phyloP scores from a whole-genome alignment of 2,329 filamentous ascomycete species.

The Cephalotrichum gorgonifer region DNA sequence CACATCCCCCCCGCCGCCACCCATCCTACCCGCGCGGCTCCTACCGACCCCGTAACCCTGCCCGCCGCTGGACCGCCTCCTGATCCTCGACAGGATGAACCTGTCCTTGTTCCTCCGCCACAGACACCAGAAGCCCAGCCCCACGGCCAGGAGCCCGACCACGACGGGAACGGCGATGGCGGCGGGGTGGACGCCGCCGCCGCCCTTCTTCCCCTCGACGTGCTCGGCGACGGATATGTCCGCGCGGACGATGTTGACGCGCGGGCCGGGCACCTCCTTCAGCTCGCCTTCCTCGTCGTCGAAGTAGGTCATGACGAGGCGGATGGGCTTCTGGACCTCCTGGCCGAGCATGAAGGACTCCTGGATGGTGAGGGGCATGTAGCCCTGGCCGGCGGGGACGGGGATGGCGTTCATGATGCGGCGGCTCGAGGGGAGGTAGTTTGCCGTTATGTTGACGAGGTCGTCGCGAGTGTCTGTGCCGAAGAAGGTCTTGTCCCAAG shows the following conservation, averaged over 20 bases:
- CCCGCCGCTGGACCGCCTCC: constrained; percentile 7
- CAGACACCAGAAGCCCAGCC: constrained; percentile 14
- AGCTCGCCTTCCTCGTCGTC: constrained; percentile 5
- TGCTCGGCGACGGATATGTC: neutral
- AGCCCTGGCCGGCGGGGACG: constrained; percentile 17
- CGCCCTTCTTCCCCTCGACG: neutral
- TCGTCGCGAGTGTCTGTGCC: constrained; percentile 8
- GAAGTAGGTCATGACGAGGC: constrained; percentile 9
- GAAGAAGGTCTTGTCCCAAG: constrained; percentile 19
- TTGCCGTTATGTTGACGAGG: constrained; percentile 11
- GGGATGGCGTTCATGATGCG: constrained; percentile 6
- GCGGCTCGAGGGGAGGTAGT: constrained; percentile 5
- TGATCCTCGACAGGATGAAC: constrained; percentile 9
- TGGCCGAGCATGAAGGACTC: constrained; percentile 3
- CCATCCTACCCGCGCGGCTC: constrained; percentile 13
- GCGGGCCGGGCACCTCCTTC: neutral
- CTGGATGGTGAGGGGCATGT: constrained; percentile 14
- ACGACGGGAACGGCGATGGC: constrained; percentile 18
- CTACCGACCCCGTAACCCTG: constrained; percentile 17
- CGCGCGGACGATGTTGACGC: neutral
- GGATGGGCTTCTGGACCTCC: constrained; percentile 5
- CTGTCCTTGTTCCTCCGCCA: constrained; percentile 14
- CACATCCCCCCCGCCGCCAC: constrained; percentile 3
- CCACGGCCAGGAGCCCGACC: constrained; percentile 11
- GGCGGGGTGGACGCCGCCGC: neutral